Base-by-base conservation (phyloP, 768 basidiomycete species). In the Suillus placidus region DNA sequence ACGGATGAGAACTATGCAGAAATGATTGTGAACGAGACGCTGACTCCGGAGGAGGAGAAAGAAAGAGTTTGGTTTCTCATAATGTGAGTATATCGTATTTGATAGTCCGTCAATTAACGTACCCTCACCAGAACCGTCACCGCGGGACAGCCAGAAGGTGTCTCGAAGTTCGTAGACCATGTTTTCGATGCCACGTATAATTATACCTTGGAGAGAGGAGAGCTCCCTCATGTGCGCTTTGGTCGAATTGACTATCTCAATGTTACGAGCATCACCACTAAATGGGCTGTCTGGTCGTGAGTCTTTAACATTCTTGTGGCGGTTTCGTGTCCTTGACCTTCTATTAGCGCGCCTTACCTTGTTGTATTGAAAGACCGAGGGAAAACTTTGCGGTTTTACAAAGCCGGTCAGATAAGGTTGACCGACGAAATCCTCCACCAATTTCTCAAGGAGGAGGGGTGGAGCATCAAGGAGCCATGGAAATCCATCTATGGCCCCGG, bases 171-270 rank as follows among this genome's bases (percentile, higher is more conserved):
- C 57, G 83, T 92, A 52, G 92, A 95, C 76, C 74, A 87, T 38
- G 79, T 87, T 35, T 95, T 94, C 71, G 93, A 94, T 71, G 81
- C 84, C 13, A 85, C 93, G 3, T 93, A 82, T 74, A 91, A 94
- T 74, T 78, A 84, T 67, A 84, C 88, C 6, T 62, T 85, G 40
- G 73, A 85, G 16, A 84, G 82, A 26, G 83, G 82, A 12, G 92
- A 90, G 73, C 77, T 93, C 20, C 87, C 87, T 4, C 75, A 92
- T 72, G 84, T 95, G 64, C 88, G 85, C 64, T 96, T 90, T 85
- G 95, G 87, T 60, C 87, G 95, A 67, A 87, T 97, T 65, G 93
- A 96, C 80, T 97, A 95, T 76, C 79, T 94, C 68, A 88, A 90
- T 67, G 94, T 95, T 68, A 94, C 92, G 4, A 78, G 82, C 62